Conservation (phyloP, 805 yeast species). For the Yarrowia sp. region DNA sequence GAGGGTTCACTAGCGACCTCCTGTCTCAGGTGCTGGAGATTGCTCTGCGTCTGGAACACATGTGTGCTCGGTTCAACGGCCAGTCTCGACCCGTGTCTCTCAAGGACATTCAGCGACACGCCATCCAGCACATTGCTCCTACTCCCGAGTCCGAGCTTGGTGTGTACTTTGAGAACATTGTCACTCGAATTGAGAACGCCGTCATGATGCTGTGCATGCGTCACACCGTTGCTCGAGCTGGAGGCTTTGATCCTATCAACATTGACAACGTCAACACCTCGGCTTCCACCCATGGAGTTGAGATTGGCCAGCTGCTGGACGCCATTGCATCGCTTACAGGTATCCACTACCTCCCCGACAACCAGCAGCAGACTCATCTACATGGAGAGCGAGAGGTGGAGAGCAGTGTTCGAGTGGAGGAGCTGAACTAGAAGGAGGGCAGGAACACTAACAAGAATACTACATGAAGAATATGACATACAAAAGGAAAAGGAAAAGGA, state of each 20-base stretch:
- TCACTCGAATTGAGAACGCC: constrained; percentile 50
- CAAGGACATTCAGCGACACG: constrained; percentile 29
- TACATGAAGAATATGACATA: neutral
- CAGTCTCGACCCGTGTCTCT: constrained; percentile 24
- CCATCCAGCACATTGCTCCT: constrained; percentile 41
- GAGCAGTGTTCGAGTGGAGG: constrained; percentile 11
- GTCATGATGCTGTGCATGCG: constrained; percentile 46
- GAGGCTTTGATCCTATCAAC: constrained; percentile 19
- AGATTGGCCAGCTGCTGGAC: constrained; percentile 33
- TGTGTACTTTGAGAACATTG: constrained; percentile 46
- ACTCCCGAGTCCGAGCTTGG: constrained; percentile 45
- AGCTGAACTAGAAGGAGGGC: constrained; percentile 3
- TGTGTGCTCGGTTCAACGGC: constrained; percentile 43
- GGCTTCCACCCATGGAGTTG: constrained; percentile 29
- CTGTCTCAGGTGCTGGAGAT: constrained; percentile 30
- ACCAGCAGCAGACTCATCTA: neutral
- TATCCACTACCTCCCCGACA: constrained; percentile 1
- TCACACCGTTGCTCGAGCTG: constrained; percentile 29
- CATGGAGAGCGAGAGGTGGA: neutral
- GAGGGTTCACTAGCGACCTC: constrained; percentile 15
- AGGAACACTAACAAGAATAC: neutral
- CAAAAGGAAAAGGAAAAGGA: neutral
- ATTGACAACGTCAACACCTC: constrained; percentile 28
- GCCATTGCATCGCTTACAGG: constrained; percentile 18
- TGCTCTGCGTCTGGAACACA: constrained; percentile 43